Conservation (phyloP, 345 rosid species). For the Noccaea caerulescens region DNA sequence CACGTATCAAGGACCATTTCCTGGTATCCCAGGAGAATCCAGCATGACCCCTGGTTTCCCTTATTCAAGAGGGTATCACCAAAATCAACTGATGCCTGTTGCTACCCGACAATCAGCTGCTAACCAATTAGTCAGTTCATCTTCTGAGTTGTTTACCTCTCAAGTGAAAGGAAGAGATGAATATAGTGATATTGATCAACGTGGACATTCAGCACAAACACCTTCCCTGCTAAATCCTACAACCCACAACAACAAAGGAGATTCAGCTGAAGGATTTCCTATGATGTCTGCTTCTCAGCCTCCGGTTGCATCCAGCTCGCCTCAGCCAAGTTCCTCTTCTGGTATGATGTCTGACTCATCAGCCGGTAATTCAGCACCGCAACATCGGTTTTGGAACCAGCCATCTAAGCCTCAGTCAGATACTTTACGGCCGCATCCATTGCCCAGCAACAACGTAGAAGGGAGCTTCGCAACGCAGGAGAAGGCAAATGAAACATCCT, state of each 20-base stretch:
- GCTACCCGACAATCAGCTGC: slow-evolving; percentile 44
- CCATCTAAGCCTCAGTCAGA: slow-evolving; percentile 43
- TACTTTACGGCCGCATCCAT: slow-evolving; percentile 45
- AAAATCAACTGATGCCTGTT: slow-evolving; percentile 49
- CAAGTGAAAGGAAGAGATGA: slow-evolving; percentile 48
- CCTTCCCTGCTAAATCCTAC: slow-evolving; percentile 39
- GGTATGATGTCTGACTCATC: slow-evolving; percentile 46
- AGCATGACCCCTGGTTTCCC: slow-evolving; percentile 53
- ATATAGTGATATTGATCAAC: slow-evolving; percentile 52
- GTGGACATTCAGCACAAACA: slow-evolving; percentile 53
- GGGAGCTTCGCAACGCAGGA: slow-evolving; percentile 44
- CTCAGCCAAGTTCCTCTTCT: slow-evolving; percentile 48
- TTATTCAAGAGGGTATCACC: slow-evolving; percentile 51
- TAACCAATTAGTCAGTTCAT: slow-evolving; percentile 41
- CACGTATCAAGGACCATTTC: slow-evolving; percentile 48
- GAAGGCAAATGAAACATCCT: slow-evolving; percentile 45
- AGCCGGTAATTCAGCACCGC: slow-evolving; percentile 51
- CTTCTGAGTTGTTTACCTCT: slow-evolving; percentile 49
- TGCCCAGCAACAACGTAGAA: slow-evolving; percentile 47
- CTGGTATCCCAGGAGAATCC: slow-evolving; percentile 48
- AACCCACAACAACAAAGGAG: slow-evolving; percentile 41
- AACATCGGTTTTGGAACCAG: slow-evolving; percentile 48
- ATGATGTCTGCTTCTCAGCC: slow-evolving; percentile 49
- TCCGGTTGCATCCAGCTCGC: slow-evolving; percentile 44
- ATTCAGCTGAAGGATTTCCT: slow-evolving; percentile 52